These are phyloP conservation scores for Tolypocladium guangdongense DNA, from an alignment of 2,329 filamentous ascomycete genomes.

Conservation along the genomic window DNA sequence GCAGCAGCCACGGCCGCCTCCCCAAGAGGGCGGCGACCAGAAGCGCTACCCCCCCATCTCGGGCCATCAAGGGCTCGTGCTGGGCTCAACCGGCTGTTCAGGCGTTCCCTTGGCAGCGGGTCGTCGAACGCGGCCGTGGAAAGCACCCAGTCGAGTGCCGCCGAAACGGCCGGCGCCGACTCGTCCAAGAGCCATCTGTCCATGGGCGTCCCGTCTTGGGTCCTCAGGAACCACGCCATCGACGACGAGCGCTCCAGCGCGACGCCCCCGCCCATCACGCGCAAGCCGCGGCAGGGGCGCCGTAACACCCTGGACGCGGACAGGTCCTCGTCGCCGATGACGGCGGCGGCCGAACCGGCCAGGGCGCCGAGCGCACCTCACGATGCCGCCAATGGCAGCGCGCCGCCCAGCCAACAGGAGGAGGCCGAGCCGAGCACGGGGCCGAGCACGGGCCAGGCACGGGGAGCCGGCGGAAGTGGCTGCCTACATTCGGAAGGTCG, in stretches of 20 bases:
- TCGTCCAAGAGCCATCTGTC: slow-evolving; percentile 10
- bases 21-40: slow-evolving; percentile 14
- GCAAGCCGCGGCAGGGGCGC: slow-evolving; percentile 26
- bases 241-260: slow-evolving; percentile 36
- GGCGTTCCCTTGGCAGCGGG: slow-evolving; percentile 33
- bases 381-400: slow-evolving; percentile 5
- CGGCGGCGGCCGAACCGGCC: background rate
- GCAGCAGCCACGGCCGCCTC: slow-evolving; percentile 6
- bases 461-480: slow-evolving; percentile 24
- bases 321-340: slow-evolving; percentile 4
- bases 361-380: background rate
- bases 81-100: slow-evolving; percentile 39
- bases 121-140: slow-evolving; percentile 7
- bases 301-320: slow-evolving; percentile 15
- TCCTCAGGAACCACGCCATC: slow-evolving; percentile 18
- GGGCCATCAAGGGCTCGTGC: slow-evolving; percentile 31
- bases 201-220: slow-evolving; percentile 30
- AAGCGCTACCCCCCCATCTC: slow-evolving; percentile 40
- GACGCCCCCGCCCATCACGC: slow-evolving; percentile 46
- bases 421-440: slow-evolving; percentile 2
- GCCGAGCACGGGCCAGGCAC: slow-evolving; percentile 13
- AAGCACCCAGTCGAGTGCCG: slow-evolving; percentile 2
- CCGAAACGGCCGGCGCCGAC: slow-evolving; percentile 5
- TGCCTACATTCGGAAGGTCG: slow-evolving; percentile 19
- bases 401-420: background rate